Evolutionary conservation across 2,329 filamentous ascomycete genomes (phyloP).

Genomic region (Trichoderma sp.): DNA sequence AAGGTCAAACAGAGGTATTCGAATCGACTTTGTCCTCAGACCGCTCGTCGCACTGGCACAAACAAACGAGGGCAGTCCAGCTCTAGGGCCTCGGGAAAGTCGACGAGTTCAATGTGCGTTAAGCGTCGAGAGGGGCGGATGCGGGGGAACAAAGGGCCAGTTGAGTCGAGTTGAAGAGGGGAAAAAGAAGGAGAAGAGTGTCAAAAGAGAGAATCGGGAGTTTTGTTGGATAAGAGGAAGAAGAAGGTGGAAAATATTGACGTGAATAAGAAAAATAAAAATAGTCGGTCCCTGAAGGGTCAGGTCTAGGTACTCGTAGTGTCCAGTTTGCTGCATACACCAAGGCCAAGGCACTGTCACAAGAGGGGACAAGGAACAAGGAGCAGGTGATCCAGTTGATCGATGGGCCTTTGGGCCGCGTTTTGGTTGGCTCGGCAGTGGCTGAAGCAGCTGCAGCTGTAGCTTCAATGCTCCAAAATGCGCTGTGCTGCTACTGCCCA

Average conservation of each 20-base stretch:
- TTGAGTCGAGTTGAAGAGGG: not conserved
- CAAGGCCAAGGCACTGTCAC: not conserved
- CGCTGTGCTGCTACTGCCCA: not conserved
- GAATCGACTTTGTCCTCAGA: not conserved
- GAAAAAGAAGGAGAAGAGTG: not conserved
- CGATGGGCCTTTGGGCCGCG: not conserved
- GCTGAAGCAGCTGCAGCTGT: not conserved
- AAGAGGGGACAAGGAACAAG: constrained; percentile 9
- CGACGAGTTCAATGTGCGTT: not conserved
- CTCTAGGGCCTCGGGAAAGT: not conserved
- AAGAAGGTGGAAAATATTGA: not conserved
- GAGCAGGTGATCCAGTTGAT: constrained; percentile 20
- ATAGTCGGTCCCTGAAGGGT: constrained; percentile 15
- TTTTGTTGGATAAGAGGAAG: not conserved
- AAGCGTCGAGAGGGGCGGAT: not conserved
- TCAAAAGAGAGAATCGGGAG: not conserved
- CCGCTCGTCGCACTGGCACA: not conserved
- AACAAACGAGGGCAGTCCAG: not conserved
- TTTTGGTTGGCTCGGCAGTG: constrained; percentile 6
- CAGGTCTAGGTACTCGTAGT: not conserved
- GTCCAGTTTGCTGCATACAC: not conserved
- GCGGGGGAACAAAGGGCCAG: not conserved
- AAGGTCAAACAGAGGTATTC: not conserved
- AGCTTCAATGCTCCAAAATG: not conserved
- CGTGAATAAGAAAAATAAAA: not conserved